Conservation (phyloP, 768 basidiomycete genomes). For the Crassisporium funariophilum region DNA sequence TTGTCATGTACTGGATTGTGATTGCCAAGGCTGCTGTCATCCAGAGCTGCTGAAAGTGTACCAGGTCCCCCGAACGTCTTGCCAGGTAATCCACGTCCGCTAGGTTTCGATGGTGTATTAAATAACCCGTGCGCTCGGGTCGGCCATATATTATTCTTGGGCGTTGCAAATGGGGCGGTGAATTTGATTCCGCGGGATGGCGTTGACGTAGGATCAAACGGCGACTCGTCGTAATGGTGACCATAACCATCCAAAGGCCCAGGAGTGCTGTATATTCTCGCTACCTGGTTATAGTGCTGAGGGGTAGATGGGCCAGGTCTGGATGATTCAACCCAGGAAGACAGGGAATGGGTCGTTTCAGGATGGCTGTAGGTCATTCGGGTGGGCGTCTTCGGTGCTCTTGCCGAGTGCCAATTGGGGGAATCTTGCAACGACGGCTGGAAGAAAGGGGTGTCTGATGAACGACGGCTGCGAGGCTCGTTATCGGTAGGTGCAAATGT, state of each 20-base stretch:
- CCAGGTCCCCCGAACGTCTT: conserved; percentile 27
- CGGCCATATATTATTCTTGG: conserved; percentile 57
- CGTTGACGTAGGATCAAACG: conserved; percentile 80
- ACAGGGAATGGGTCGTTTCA: conserved; percentile 40
- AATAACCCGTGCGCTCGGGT: conserved; percentile 45
- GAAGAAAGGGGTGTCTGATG: conserved; percentile 61
- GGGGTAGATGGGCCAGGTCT: conserved; percentile 60
- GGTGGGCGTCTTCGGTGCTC: conserved; percentile 53
- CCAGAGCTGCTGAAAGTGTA: conserved; percentile 29
- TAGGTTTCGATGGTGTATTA: conserved; percentile 53
- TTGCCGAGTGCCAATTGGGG: conserved; percentile 52
- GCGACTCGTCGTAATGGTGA: conserved; percentile 46
- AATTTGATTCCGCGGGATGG: conserved; percentile 79
- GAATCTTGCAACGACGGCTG: conserved; percentile 58
- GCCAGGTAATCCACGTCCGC: conserved; percentile 29
- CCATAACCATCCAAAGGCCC: conserved; percentile 34
- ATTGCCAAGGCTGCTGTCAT: conserved; percentile 28
- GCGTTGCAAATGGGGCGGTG: conserved; percentile 57
- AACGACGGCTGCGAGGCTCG: conserved; percentile 38
- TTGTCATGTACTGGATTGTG: conserved; percentile 16
- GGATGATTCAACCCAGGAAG: conserved; percentile 53
- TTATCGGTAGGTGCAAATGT: conserved; percentile 72
- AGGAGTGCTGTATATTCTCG: conserved; percentile 44
- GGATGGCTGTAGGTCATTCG: conserved; percentile 20
- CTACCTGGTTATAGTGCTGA: conserved; percentile 38